Conservation (phyloP, 257 asterid species). For the Solanum chaucha region DNA sequence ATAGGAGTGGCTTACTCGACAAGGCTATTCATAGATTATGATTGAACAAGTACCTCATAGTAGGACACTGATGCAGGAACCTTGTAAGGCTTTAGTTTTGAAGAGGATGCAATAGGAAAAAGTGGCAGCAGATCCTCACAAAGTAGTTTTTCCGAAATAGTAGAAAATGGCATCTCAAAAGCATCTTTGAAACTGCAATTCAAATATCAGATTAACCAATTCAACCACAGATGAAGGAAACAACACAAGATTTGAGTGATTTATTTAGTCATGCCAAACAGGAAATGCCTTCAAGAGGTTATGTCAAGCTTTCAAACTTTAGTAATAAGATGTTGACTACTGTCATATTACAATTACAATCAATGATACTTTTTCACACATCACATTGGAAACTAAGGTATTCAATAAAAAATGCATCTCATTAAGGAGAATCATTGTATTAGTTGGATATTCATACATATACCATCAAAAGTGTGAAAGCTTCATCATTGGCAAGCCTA, state of each 20-base stretch:
- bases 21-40: background rate
- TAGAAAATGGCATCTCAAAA: constrained; percentile 72
- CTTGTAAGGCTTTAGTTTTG: constrained; percentile 11
- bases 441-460: background rate
- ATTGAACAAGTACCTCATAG: constrained; percentile 45
- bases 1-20: background rate
- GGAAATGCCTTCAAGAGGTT: background rate
- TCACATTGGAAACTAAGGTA: background rate
- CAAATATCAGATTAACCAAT: constrained; percentile 8
- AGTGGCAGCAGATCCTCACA: constrained; percentile 79
- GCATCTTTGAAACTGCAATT: constrained; percentile 82
- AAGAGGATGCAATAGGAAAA: constrained; percentile 52
- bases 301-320: background rate
- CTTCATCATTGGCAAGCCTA: background rate
- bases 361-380: background rate
- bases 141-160: constrained; percentile 65
- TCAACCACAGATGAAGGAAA: constrained; percentile 3
- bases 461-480: background rate
- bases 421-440: background rate
- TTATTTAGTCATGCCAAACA: background rate
- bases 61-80: constrained; percentile 63
- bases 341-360: background rate
- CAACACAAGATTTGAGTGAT: background rate
- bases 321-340: background rate
- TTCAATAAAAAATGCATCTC: background rate